Base-by-base conservation (phyloP, 441 rosid species). In the Erodium chrysanthum region DNA sequence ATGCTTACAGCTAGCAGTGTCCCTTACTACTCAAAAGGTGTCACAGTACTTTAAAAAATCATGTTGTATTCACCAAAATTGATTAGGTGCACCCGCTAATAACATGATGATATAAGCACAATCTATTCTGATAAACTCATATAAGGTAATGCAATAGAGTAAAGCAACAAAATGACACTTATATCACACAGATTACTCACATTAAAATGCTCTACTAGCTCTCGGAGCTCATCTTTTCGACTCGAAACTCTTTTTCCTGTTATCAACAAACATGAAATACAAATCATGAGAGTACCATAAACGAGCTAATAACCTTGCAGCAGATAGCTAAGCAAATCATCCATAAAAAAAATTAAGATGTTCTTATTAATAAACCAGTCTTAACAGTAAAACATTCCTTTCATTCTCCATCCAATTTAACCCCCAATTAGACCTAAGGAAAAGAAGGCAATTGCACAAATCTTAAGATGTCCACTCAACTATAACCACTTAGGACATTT, bases 191-290 rank as follows among this genome's bases (percentile, higher is more conserved):
- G 73, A 76, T 63, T 54, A 70, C 96, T 85, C 84, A 89, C 98
- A 76, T 89, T 94, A 74, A 83, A 91, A 83, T 94, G 96, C 73
- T 88, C 98, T 54, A 82, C 75, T 37, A 94, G 84, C 74, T 94
- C 96, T 7, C 78, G 84, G 46, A 89, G 89, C 76, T 91, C 96
- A 64, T 89, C 96, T 73, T 70, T 91, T 70, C 87, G 79, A 73
- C 75, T 75, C 23, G 88, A 83, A 70, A 94, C 78, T 75, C 73
- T 88, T 76, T 73, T 86, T 46, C 98, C 95, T 91, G 84, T 68
- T 62, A 65, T 75, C 44, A 76, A 15, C 27, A 66, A 75, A 29
- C 8, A 63, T 20, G 22, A 42, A 70, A 73, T 67, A 66, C 22
- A 73, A 65, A 12, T 66, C 58, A 25, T 50, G 42, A 64, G 31